phyloP scores from a whole-genome alignment of 176 grass and related monocot species.

The Zoysia japonica region DNA sequence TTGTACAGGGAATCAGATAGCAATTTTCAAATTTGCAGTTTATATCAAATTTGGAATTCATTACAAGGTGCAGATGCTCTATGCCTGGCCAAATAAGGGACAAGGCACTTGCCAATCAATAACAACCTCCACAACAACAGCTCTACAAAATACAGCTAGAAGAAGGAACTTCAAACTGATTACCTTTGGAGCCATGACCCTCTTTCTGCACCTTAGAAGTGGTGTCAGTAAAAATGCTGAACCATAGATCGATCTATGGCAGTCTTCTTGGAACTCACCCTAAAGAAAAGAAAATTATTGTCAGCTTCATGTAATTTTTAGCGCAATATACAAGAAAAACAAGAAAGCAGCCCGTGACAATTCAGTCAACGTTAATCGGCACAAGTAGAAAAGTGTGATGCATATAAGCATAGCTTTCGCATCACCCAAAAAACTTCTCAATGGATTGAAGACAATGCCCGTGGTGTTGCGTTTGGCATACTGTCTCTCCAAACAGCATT shows the following conservation, averaged over 20 bases:
- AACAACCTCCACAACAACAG: neutral
- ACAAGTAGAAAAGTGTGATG: neutral
- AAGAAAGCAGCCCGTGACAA: neutral
- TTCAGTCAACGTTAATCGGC: constrained; percentile 31
- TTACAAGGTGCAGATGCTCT: too few species aligned
- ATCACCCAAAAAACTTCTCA: neutral
- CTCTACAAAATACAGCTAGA: constrained; percentile 11
- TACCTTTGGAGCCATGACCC: constrained; percentile 27
- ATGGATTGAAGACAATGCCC: neutral
- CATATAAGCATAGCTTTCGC: neutral
- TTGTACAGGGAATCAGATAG: neutral
- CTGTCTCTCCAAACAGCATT: constrained; percentile 5
- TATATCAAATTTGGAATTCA: too few species aligned
- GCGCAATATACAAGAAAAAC: constrained; percentile 19
- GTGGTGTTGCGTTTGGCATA: neutral
- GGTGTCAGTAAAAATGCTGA: neutral
- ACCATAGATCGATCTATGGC: neutral
- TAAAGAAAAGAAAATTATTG: constrained; percentile 23
- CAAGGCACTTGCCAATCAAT: neutral
- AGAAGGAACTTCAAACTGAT: constrained; percentile 6
- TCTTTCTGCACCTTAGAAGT: neutral
- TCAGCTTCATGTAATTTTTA: constrained; percentile 9
- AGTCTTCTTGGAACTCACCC: constrained; percentile 18
- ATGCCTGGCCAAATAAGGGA: neutral
- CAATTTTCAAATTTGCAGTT: too few species aligned